Conservation (phyloP, 805 yeast species). For the Scheffersomyces coipomensis region DNA sequence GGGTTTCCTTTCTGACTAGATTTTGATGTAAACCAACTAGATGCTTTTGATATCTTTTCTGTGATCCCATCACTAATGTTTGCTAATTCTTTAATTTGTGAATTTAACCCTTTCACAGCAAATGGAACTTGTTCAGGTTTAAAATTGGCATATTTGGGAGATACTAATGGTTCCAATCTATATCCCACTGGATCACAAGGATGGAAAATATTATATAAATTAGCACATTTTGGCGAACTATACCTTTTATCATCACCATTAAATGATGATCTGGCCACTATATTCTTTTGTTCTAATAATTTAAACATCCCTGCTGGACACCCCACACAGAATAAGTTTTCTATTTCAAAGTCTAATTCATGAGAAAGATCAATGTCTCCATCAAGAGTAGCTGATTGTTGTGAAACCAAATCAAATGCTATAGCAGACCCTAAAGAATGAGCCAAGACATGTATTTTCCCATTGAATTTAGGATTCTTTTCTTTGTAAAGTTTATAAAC, state of each 20-base stretch:
- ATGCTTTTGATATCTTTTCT: conserved; percentile 32
- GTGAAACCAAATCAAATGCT: conserved; percentile 67
- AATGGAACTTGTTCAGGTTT: conserved; percentile 61
- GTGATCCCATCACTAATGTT: conserved; percentile 36
- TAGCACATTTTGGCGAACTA: conserved; percentile 54
- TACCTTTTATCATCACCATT: not conserved
- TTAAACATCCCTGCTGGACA: conserved; percentile 90
- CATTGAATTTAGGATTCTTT: conserved; percentile 71
- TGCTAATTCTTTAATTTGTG: conserved; percentile 44
- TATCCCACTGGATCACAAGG: conserved; percentile 92
- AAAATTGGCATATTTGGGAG: conserved; percentile 43
- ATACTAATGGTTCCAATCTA: conserved; percentile 81
- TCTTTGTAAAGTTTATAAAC: conserved; percentile 58
- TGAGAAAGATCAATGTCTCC: conserved; percentile 21
- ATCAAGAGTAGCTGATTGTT: conserved; percentile 32
- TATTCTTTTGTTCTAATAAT: conserved; percentile 61
- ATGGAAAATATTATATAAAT: conserved; percentile 80
- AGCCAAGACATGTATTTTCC: conserved; percentile 79
- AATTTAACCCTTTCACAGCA: conserved; percentile 51
- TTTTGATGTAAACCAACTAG: conserved; percentile 30
- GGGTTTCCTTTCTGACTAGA: conserved; percentile 3
- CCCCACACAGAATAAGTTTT: conserved; percentile 77
- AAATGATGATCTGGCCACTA: conserved; percentile 41
- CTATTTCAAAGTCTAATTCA: conserved; percentile 67
- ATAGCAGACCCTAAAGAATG: conserved; percentile 93